Evolutionary conservation across 148 eudicot species (phyloP), one percentile per base, ranked within the genome.

Genomic region (Vaccinium darrowii): DNA sequence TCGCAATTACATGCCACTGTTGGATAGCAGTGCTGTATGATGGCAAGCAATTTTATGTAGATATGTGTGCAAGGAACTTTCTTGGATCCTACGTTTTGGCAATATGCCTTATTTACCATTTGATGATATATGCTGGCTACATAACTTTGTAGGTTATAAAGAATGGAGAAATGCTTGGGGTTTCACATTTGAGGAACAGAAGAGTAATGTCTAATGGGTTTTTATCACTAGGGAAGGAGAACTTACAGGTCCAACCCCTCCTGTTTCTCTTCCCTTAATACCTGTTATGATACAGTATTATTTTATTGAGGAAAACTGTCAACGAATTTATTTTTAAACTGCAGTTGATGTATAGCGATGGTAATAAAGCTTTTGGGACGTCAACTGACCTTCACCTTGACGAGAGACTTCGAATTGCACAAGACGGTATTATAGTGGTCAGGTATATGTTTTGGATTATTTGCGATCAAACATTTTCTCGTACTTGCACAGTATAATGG

Each of bases 111-210:
- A 62, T 51, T 54, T 54, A 11, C 65, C 30, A 21, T 56, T 3
- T 47, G 49, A 7, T 74, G 43, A 54, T 39, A 77, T 43, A 53
- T 39, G 30, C 51, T 78, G 77, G 82, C 67, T 78, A 15, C 16
- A 30, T 62, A 82, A 43, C 5, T 8, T 71, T 82, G 18, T 91
- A 97, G 99, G 99, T 97, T 81, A 97, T 97, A 88, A 97, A 95
- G 89, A 97, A 97, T 47, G 98, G 99, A 76, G 99, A 97, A 89
- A 97, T 97, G 99, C 95, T 97, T 75, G 99, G 99, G 75, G 98
- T 97, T 83, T 97, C 99, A 79, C 99, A 97, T 90, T 84, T 97
- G 84, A 89, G 95, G 89, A 97, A 95, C 90, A 90, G 96, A 88
- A 94, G 92, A 81, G 98, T 97, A 69, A 80, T 94, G 83, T 97